A percentile compares a stretch with the other conserved stretches of the same genome.
Evolutionary conservation across 352 stramenopile genomes (phyloP).

Genomic region (Phytophthora uliginosa): DNA sequence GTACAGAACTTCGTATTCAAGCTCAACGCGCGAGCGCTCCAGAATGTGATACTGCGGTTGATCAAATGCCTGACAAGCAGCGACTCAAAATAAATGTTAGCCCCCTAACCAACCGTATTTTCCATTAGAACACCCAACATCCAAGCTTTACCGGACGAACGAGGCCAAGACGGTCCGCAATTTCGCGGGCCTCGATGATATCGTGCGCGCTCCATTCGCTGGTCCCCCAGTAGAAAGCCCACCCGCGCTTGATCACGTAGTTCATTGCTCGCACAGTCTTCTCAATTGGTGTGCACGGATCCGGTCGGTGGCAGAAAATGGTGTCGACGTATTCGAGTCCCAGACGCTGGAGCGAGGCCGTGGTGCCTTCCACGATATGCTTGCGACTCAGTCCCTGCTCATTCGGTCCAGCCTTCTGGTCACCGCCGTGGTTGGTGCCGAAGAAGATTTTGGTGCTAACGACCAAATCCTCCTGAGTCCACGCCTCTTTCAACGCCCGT

Average conservation of each 20-base stretch:
- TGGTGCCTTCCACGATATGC: slow-evolving; percentile 52
- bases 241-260: slow-evolving; percentile 62
- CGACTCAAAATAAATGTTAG: slow-evolving; percentile 18
- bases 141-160: slow-evolving; percentile 37
- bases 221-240: slow-evolving; percentile 74
- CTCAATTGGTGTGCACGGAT: slow-evolving; percentile 61
- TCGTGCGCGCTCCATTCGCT: slow-evolving; percentile 72
- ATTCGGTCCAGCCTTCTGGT: slow-evolving; percentile 35
- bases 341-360: slow-evolving; percentile 50
- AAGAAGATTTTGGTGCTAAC: slow-evolving; percentile 79
- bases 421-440: slow-evolving; percentile 30
- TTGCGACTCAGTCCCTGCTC: slow-evolving; percentile 45
- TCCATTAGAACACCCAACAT: not conserved
- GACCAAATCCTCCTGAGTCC: slow-evolving; percentile 64
- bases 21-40: slow-evolving; percentile 70
- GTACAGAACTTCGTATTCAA: slow-evolving; percentile 69
- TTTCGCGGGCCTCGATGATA: slow-evolving; percentile 68
- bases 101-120: not conserved
- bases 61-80: slow-evolving; percentile 49
- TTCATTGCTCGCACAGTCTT: slow-evolving; percentile 72
- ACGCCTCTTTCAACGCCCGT: slow-evolving; percentile 53
- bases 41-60: slow-evolving; percentile 82
- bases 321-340: slow-evolving; percentile 62
- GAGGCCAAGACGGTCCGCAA: slow-evolving; percentile 53
- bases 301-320: slow-evolving; percentile 62